A percentile compares a stretch with the other conserved stretches of the same genome.
Conservation (phyloP, 2,329 filamentous ascomycete species). For the Aspergillus latus region DNA sequence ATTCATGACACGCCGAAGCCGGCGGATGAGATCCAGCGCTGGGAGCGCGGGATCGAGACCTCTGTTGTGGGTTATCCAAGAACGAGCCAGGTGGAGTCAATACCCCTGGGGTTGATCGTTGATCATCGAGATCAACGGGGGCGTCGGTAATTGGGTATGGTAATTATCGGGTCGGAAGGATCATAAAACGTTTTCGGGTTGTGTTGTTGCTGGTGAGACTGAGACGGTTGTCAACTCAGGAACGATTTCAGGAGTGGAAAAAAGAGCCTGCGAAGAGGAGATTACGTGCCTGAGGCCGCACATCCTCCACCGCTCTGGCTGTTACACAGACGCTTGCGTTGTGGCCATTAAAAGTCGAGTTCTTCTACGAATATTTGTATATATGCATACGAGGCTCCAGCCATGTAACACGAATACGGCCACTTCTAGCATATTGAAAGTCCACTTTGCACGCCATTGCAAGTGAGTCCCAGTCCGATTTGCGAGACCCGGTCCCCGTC, state of each 20-base stretch:
- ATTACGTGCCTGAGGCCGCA: neutral
- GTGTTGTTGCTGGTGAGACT: neutral
- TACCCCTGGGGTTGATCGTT: neutral
- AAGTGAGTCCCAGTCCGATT: neutral
- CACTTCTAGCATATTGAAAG: neutral
- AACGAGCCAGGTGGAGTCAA: constrained; percentile 3
- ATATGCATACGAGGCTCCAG: neutral
- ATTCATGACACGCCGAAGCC: neutral
- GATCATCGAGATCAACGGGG: neutral
- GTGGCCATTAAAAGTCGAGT: neutral
- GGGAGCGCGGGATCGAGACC: neutral
- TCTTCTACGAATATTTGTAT: neutral
- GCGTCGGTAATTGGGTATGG: neutral
- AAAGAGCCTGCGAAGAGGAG: neutral
- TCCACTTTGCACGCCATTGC: neutral
- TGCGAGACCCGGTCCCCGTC: too few species aligned
- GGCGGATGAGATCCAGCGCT: neutral
- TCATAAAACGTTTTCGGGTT: neutral
- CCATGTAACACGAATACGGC: neutral
- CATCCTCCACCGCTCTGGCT: neutral
- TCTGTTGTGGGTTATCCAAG: constrained; percentile 1
- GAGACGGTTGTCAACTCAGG: neutral
- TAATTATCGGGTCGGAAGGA: neutral
- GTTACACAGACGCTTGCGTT: neutral
- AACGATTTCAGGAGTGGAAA: neutral